These are phyloP conservation scores for Mortierella hygrophila DNA, from an alignment of 192 early-diverging fungal species.

Conservation along the genomic window DNA sequence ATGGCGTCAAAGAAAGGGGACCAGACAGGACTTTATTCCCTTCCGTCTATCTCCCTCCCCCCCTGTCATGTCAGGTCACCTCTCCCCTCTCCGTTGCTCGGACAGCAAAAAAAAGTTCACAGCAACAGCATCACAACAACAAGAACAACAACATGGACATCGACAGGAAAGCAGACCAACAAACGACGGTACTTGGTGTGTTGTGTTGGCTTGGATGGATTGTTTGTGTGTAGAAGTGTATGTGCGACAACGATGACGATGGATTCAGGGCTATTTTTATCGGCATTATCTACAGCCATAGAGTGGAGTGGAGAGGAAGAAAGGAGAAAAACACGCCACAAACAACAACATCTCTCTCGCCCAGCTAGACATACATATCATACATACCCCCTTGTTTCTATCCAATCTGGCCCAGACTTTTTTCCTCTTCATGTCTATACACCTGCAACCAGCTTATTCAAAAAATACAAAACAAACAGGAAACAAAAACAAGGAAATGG, in stretches of 20 bases:
- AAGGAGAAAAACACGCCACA: not conserved
- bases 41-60: not conserved
- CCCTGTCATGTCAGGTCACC: not conserved
- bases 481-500: not conserved
- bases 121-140: not conserved
- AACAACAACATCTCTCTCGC: not conserved
- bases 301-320: not conserved
- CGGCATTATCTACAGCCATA: slow-evolving; percentile 1
- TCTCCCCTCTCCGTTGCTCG: not conserved
- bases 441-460: not conserved
- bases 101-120: slow-evolving; percentile 3
- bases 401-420: not conserved
- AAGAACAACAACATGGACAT: not conserved
- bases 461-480: not conserved
- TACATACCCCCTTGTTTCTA: not conserved
- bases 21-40: not conserved
- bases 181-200: too few relatives aligned
- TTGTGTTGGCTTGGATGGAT: too few relatives aligned
- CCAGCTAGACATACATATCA: not conserved
- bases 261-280: slow-evolving; percentile 1
- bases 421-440: not conserved
- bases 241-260: slow-evolving; percentile 4
- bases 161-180: not conserved
- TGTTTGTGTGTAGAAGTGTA: not conserved
- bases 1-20: not conserved